Base-by-base conservation (phyloP, 148 eudicot genomes). In the Persicaria tinctoria region DNA sequence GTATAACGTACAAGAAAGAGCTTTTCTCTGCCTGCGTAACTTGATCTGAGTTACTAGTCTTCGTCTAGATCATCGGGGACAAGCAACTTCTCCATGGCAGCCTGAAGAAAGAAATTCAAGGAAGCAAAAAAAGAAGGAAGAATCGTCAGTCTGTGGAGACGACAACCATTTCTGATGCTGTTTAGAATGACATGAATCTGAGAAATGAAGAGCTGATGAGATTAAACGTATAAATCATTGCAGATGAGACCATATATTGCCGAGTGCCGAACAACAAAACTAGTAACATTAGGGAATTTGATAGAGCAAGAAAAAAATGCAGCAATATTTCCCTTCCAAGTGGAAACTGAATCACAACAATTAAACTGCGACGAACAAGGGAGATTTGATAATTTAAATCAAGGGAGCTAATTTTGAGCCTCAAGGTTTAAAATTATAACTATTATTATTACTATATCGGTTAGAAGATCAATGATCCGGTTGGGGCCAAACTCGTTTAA, bases 51-150 rank as follows among this genome's bases (percentile, higher is more conserved):
- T 47, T 71, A 71, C 38, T 46, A 71, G 46, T 50, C 55, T 38
- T 71, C 74, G 7, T 71, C 74, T 18, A 71, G 47, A 38, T 71
- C 74, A 20, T 71, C 74, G 4, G 74, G 74, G 51, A 71, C 74
- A 71, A 46, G 74, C 74, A 71, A 71, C 51, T 71, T 71, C 74
- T 71, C 74, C 51, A 71, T 71, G 5, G 55, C 74, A 71, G 74
- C 74, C 74, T 71, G 55, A 32, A 71, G 4, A 4, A 68, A 9
- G 18, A 17, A n/a, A 47, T 46, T 66, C 14, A 66, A 50, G 74
- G 54, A 70, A 70, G 32, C 53, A 70, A 8, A 46, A 11, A 53
- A 32, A 14, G n/a, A 32, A 14, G n/a, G 16, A 38, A 8, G 5
- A 32, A 3, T 27, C 0, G 13, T 20, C 7, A 18, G 64, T 59